phyloP scores from a whole-genome alignment of 1,284 basidiomycete genomes.

The Cystobasidiaceae sp. region DNA sequence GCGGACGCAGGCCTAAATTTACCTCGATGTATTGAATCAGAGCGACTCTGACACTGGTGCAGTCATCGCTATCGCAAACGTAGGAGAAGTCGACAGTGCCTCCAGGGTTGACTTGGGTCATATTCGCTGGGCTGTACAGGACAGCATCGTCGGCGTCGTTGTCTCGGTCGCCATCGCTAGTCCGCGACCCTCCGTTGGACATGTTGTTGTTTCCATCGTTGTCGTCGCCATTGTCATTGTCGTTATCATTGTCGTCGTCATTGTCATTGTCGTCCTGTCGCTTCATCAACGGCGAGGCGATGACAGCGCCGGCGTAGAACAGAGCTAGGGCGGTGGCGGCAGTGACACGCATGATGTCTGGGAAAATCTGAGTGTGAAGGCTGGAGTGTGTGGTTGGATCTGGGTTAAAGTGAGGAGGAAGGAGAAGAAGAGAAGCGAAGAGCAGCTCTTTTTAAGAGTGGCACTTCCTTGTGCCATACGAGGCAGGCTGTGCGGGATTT shows the following conservation, averaged over 20 bases:
- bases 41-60: neutral
- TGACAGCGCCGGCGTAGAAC: neutral
- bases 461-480: neutral
- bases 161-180: neutral
- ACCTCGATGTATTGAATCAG: constrained; percentile 26
- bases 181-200: neutral
- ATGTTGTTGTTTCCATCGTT: neutral
- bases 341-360: constrained; percentile 1
- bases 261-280: neutral
- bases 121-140: constrained; percentile 7
- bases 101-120: neutral
- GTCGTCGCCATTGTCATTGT: constrained; percentile 4
- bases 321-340: neutral
- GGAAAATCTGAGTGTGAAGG: too few relatives aligned
- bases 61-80: constrained; percentile 5
- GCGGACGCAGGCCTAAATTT: too few relatives aligned
- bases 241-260: neutral
- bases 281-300: neutral
- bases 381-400: neutral
- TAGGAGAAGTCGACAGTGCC: constrained; percentile 18
- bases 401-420: neutral
- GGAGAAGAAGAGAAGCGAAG: neutral
- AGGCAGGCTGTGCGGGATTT: neutral
- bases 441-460: neutral
- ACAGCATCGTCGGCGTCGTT: constrained; percentile 4